A percentile compares a stretch with the other conserved stretches of the same genome.
Conservation (phyloP, 352 stramenopile species). For the Phytophthora chlamydospora region DNA sequence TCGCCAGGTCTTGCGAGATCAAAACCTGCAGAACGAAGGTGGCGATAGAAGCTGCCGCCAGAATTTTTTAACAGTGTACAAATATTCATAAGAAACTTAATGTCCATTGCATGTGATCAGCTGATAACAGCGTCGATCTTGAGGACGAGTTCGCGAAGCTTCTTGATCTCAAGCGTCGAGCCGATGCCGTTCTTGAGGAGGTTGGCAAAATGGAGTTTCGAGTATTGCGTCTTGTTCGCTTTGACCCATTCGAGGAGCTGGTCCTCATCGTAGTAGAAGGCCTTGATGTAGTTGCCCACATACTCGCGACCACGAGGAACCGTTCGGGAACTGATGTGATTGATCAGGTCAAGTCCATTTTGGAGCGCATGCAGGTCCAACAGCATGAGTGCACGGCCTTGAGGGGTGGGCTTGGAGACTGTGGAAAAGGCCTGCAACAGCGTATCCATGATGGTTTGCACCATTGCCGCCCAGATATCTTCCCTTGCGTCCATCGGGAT, state of each 20-base stretch:
- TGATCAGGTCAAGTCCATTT: constrained; percentile 83
- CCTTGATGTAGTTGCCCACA: constrained; percentile 88
- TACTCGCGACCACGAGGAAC: constrained; percentile 64
- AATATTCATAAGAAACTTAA: constrained; percentile 39
- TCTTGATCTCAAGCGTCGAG: constrained; percentile 52
- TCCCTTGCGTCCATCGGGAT: constrained; percentile 75
- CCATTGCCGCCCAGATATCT: constrained; percentile 81
- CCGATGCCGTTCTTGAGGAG: constrained; percentile 75
- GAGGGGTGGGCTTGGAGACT: constrained; percentile 91
- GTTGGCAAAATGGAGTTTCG: constrained; percentile 65
- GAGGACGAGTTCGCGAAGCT: constrained; percentile 66
- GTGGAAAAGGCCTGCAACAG: constrained; percentile 92
- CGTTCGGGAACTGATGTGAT: constrained; percentile 64
- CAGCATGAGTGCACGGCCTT: constrained; percentile 96
- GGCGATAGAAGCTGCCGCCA: constrained; percentile 42
- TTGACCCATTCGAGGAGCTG: constrained; percentile 88
- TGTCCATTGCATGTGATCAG: constrained; percentile 27
- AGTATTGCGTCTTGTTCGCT: constrained; percentile 68
- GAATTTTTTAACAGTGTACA: constrained; percentile 44
- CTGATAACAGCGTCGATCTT: constrained; percentile 64
- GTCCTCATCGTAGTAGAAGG: constrained; percentile 89
- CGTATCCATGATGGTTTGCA: constrained; percentile 88
- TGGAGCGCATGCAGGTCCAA: constrained; percentile 95
- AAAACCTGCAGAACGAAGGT: constrained; percentile 23
- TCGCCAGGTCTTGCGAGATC: constrained; percentile 14